These are phyloP conservation scores for Cordyceps farinosa DNA, from an alignment of 2,329 filamentous ascomycete species.

Conservation along the genomic window DNA sequence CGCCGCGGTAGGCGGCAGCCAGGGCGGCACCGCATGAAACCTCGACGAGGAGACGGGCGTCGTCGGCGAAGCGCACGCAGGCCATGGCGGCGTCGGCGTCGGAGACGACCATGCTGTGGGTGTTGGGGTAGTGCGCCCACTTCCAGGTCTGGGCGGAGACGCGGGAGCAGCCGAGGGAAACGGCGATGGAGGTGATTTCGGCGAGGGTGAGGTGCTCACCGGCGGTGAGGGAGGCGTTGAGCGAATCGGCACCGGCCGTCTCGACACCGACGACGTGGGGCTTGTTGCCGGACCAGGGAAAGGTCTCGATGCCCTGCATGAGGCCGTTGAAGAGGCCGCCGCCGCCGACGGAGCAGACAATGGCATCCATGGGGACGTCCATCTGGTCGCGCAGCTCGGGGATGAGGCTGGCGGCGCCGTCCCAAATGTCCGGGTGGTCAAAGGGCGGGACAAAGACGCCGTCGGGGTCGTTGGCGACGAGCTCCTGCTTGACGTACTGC, in stretches of 20 bases:
- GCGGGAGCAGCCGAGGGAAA: constrained; percentile 67
- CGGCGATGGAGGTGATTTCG: constrained; percentile 72
- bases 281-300: constrained; percentile 30
- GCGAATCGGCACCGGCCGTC: constrained; percentile 68
- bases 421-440: constrained; percentile 66
- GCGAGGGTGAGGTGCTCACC: constrained; percentile 59
- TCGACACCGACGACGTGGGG: constrained; percentile 68
- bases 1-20: constrained; percentile 62
- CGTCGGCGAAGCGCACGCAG: constrained; percentile 73
- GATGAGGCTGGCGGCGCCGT: constrained; percentile 59
- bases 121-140: constrained; percentile 49
- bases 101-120: constrained; percentile 35
- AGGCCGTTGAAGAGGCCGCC: constrained; percentile 77
- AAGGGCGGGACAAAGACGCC: constrained; percentile 68
- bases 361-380: constrained; percentile 55
- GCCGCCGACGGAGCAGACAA: constrained; percentile 77
- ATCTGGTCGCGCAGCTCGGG: constrained; percentile 44
- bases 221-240: constrained; percentile 59
- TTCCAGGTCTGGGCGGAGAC: constrained; percentile 67
- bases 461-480: constrained; percentile 49
- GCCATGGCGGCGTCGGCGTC: constrained; percentile 73
- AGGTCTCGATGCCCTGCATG: constrained; percentile 61
- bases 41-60: constrained; percentile 79
- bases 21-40: constrained; percentile 79
- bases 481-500: constrained; percentile 55